These are phyloP conservation scores for Penicillium ucsense DNA, from an alignment of 495 filamentous ascomycete genomes.

Conservation along the genomic window DNA sequence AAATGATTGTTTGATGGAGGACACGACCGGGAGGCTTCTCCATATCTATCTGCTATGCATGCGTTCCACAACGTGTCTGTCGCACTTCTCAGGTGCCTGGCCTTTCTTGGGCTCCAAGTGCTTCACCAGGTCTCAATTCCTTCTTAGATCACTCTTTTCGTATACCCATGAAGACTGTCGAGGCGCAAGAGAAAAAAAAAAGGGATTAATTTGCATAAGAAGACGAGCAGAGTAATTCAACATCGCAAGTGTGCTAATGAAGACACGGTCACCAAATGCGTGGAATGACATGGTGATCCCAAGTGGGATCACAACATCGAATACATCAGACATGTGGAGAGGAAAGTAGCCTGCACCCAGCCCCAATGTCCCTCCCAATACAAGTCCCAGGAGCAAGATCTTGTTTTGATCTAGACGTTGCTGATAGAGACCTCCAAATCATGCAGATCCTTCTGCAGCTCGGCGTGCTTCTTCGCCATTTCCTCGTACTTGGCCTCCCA, in stretches of 20 bases:
- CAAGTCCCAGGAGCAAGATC: constrained; percentile 7
- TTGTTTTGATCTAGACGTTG: constrained; percentile 57
- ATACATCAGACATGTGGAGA: constrained; percentile 15
- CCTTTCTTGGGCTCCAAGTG: not conserved
- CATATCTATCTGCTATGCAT: no score
- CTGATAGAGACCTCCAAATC: constrained; percentile 80
- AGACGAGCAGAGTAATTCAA: constrained; percentile 9
- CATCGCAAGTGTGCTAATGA: constrained; percentile 13
- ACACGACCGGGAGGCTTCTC: no score
- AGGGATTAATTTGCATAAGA: constrained; percentile 9
- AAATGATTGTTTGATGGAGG: constrained; percentile 8
- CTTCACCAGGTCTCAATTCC: not conserved
- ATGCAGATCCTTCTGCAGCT: constrained; percentile 84
- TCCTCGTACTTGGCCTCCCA: constrained; percentile 98
- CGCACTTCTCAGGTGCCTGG: constrained; percentile 6
- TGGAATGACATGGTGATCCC: constrained; percentile 17
- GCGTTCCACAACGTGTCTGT: no score
- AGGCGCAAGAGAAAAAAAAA: constrained; percentile 2
- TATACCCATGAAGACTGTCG: no score
- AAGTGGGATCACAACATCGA: constrained; percentile 16
- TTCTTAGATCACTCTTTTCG: no score
- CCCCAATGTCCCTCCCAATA: constrained; percentile 22
- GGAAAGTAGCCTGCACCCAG: constrained; percentile 22
- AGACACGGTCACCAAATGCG: constrained; percentile 18
- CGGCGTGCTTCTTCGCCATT: constrained; percentile 75